A percentile compares a stretch with the other conserved stretches of the same genome.
Evolutionary conservation across 208 protist genomes (phyloP).

Genomic region (Leishmania aethiopica): DNA sequence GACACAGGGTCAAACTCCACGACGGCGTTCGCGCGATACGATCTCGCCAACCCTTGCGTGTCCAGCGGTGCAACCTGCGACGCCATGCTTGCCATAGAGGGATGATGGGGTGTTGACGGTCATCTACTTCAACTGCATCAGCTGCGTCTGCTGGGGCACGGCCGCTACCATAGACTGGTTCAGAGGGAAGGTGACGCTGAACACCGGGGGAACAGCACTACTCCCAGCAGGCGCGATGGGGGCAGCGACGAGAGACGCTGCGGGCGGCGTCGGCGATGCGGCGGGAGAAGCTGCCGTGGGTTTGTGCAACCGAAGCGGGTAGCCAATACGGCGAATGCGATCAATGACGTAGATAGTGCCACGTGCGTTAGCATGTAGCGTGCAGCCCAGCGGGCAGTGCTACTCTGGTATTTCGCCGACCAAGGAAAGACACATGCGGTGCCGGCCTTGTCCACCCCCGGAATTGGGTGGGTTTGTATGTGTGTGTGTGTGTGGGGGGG

Average conservation of each 20-base stretch:
- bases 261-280: background rate
- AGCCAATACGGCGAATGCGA: conserved; percentile 23
- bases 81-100: background rate
- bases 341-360: conserved; percentile 25
- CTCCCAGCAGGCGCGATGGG: background rate
- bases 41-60: background rate
- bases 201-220: background rate
- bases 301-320: background rate
- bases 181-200: background rate
- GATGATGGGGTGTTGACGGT: background rate
- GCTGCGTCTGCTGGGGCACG: background rate
- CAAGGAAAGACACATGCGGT: conserved; percentile 22
- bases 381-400: conserved; percentile 23
- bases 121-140: background rate
- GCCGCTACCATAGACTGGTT: background rate
- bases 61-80: background rate
- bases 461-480: background rate
- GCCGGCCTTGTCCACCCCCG: conserved; percentile 1
- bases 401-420: conserved; percentile 11
- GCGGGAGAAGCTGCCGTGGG: background rate
- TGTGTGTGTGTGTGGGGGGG: background rate
- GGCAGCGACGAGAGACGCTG: background rate
- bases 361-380: conserved; percentile 8
- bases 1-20: background rate
- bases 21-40: background rate